Conservation (phyloP, 805 yeast genomes). For the Pichia phayaonensis region DNA sequence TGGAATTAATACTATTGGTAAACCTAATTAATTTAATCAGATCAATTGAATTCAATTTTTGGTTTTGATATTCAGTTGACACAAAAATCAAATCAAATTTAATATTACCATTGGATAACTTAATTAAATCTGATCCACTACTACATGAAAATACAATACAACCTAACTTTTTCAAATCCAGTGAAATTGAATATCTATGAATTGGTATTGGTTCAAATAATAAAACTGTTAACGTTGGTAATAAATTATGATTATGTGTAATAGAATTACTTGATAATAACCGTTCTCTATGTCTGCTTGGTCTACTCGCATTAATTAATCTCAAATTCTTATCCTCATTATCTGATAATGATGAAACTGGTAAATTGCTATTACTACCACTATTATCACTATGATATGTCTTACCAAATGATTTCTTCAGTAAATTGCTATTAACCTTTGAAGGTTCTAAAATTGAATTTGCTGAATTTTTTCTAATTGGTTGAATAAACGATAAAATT, state of each 20-base stretch:
- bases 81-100: constrained; percentile 79
- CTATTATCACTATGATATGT: neutral
- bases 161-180: constrained; percentile 58
- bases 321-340: constrained; percentile 51
- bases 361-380: neutral
- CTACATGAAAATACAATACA: constrained; percentile 73
- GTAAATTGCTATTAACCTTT: constrained; percentile 5
- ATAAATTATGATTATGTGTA: neutral
- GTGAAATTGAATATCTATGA: constrained; percentile 59
- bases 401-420: constrained; percentile 17
- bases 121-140: constrained; percentile 74
- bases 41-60: constrained; percentile 65
- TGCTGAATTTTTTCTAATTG: constrained; percentile 19
- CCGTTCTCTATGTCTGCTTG: neutral
- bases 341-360: constrained; percentile 52
- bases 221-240: constrained; percentile 48
- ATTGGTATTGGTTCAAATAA: constrained; percentile 86
- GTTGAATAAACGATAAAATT: constrained; percentile 16
- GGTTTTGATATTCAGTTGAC: constrained; percentile 57
- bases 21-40: constrained; percentile 67
- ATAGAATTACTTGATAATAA: neutral
- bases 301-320: constrained; percentile 30
- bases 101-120: constrained; percentile 75
- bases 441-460: neutral
- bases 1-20: constrained; percentile 70